Evolutionary conservation across 192 early-diverging fungal species (phyloP).

Genomic region (Rhizophagus clarus): DNA sequence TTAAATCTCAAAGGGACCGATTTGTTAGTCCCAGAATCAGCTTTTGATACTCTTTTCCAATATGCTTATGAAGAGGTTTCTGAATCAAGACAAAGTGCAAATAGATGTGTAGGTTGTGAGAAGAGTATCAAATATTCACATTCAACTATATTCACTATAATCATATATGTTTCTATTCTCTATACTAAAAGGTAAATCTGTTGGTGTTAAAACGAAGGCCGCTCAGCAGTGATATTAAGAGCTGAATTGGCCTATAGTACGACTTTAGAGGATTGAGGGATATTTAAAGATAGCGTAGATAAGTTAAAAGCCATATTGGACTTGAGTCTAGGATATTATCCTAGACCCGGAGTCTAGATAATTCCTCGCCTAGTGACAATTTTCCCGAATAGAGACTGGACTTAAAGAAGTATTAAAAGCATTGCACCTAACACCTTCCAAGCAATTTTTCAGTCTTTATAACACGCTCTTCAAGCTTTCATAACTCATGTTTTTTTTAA

Average conservation of each 20-base stretch:
- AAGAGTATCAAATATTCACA: neutral
- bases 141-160: neutral
- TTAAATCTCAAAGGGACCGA: slow-evolving; percentile 23
- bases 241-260: slow-evolving; percentile 30
- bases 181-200: slow-evolving; percentile 35
- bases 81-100: slow-evolving; percentile 27
- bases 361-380: too few relatives aligned
- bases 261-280: slow-evolving; percentile 33
- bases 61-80: slow-evolving; percentile 34
- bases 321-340: too few relatives aligned
- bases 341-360: too few relatives aligned
- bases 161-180: neutral
- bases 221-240: slow-evolving; percentile 23
- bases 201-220: slow-evolving; percentile 35
- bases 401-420: too few relatives aligned
- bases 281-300: slow-evolving; percentile 29
- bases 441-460: too few relatives aligned
- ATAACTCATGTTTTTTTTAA: too few relatives aligned
- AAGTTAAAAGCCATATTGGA: slow-evolving; percentile 34
- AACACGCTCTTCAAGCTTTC: too few relatives aligned
- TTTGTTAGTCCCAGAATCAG: slow-evolving; percentile 27
- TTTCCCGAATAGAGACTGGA: too few relatives aligned
- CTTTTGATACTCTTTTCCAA: slow-evolving; percentile 33
- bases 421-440: too few relatives aligned
- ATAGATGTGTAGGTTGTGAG: slow-evolving; percentile 32